A percentile compares a stretch with the other conserved stretches of the same genome.
Evolutionary conservation across 257 asterid genomes (phyloP).

Genomic region (Lycium barbarum): DNA sequence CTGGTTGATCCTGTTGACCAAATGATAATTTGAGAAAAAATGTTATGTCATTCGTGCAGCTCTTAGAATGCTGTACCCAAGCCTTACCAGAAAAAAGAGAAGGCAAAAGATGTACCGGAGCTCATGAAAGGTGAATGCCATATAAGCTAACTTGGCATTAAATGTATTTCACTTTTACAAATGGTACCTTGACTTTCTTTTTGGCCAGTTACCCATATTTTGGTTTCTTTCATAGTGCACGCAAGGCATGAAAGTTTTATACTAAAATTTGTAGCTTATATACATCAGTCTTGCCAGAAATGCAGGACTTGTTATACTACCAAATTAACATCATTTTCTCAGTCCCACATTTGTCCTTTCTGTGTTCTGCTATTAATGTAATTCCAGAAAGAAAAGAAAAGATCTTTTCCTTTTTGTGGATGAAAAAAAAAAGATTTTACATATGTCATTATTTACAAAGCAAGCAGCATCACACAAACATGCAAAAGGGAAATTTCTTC

Average conservation of each 20-base stretch:
- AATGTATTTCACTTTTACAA: not conserved
- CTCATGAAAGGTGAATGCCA: not conserved
- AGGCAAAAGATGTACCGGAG: not conserved
- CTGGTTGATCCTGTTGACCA: slow-evolving; percentile 76
- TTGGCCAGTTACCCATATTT: not conserved
- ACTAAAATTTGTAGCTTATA: slow-evolving; percentile 7
- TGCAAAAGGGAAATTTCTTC: not conserved
- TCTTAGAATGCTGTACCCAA: not conserved
- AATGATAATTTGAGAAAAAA: slow-evolving; percentile 33
- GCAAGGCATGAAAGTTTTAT: not conserved
- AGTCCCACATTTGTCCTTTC: not conserved
- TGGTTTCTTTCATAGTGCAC: not conserved
- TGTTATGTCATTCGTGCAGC: not conserved
- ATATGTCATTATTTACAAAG: not conserved
- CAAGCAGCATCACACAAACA: not conserved
- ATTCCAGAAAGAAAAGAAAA: not conserved
- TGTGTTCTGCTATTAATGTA: slow-evolving; percentile 5
- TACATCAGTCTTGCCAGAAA: slow-evolving; percentile 21
- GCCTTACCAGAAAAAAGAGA: not conserved
- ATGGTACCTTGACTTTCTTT: not conserved
- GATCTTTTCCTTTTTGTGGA: not conserved
- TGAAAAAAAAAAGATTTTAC: not conserved
- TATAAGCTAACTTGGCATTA: not conserved
- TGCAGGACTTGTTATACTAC: slow-evolving; percentile 1
- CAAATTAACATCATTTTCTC: slow-evolving; percentile 5